Conservation (phyloP, 2,329 filamentous ascomycete species). For the Hypomyces rosellus region DNA sequence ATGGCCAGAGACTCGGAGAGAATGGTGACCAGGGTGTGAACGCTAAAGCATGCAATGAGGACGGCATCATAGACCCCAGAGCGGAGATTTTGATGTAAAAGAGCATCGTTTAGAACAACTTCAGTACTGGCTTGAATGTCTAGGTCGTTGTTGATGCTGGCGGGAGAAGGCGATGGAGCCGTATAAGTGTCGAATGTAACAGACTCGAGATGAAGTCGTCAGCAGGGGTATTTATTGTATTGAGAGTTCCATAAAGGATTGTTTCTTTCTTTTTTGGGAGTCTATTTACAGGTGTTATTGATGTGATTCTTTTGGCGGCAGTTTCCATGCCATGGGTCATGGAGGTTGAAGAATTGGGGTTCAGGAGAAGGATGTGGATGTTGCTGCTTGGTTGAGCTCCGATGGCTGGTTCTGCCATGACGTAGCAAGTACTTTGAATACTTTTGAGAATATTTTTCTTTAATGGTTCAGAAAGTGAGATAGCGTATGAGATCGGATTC, state of each 20-base stretch:
- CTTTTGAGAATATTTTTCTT: too few relatives aligned
- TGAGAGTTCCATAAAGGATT: not conserved
- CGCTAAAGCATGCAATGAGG: constrained; percentile 82
- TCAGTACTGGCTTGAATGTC: constrained; percentile 60
- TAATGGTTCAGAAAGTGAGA: too few relatives aligned
- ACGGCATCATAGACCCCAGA: constrained; percentile 61
- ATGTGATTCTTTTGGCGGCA: constrained; percentile 12
- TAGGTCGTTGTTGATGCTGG: constrained; percentile 70
- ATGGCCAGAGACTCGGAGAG: constrained; percentile 36
- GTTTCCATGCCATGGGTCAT: constrained; percentile 62
- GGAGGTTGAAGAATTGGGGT: constrained; percentile 67
- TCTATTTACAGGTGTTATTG: constrained; percentile 22
- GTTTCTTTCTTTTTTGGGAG: constrained; percentile 14
- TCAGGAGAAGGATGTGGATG: constrained; percentile 59
- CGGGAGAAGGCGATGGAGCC: constrained; percentile 53
- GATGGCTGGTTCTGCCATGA: too few relatives aligned
- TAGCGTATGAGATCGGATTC: too few relatives aligned
- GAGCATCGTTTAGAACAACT: constrained; percentile 53
- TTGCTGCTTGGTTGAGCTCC: not conserved
- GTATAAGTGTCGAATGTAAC: constrained; percentile 58
- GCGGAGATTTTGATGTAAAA: constrained; percentile 25
- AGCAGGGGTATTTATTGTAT: not conserved
- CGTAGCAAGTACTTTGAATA: too few relatives aligned
- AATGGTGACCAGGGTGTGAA: constrained; percentile 66
- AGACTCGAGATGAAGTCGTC: constrained; percentile 25